Conservation (phyloP, 2,329 filamentous ascomycete genomes). For the Pleoardoris graminearum region DNA sequence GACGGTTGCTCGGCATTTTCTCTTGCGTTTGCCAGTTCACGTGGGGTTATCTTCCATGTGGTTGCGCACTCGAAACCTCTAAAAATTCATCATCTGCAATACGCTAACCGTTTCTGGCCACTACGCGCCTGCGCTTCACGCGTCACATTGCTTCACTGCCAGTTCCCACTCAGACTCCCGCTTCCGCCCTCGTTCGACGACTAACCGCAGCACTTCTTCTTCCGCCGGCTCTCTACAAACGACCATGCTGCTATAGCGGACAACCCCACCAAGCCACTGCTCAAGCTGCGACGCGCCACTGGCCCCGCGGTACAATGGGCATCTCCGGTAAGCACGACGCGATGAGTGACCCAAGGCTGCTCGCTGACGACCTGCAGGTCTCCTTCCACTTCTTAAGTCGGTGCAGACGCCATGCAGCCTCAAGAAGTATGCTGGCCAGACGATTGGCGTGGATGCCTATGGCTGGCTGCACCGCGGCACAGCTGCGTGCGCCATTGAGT, state of each 20-base stretch:
- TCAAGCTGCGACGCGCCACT: constrained; percentile 29
- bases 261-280: constrained; percentile 19
- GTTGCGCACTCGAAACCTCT: neutral
- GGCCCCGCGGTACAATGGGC: constrained; percentile 43
- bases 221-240: neutral
- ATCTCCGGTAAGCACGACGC: constrained; percentile 40
- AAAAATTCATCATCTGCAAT: neutral
- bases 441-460: constrained; percentile 93
- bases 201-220: neutral
- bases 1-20: constrained; percentile 56
- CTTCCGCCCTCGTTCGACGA: neutral
- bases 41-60: too few relatives aligned
- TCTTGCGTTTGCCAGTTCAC: neutral
- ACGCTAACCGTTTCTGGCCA: neutral
- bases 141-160: neutral
- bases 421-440: constrained; percentile 85
- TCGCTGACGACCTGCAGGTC: constrained; percentile 59
- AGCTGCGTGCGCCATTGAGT: constrained; percentile 84
- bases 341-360: constrained; percentile 21
- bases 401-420: constrained; percentile 88
- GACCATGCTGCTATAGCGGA: constrained; percentile 12
- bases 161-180: neutral
- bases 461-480: constrained; percentile 97
- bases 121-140: constrained; percentile 11
- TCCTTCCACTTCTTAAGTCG: constrained; percentile 90